Evolutionary conservation across 2,329 filamentous ascomycete genomes (phyloP), one percentile per base, ranked within the genome.

Genomic region (Leptodontidium sp.): DNA sequence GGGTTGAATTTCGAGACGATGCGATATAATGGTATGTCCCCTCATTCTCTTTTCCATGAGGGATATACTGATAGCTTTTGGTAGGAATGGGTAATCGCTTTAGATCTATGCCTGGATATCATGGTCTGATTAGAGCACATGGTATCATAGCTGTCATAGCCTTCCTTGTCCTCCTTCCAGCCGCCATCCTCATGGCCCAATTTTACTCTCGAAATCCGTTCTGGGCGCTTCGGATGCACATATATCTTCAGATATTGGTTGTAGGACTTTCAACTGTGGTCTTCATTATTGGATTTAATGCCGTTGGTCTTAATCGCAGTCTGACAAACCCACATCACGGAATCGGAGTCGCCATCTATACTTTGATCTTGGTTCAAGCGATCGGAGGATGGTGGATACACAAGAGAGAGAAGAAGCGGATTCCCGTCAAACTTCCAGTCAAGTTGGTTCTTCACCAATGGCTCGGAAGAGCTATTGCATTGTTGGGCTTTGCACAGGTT

Each of bases 401-500:
- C 61, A 65, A 65, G 43, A 69, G 72, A 43, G 72, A 74, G 59
- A 75, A 74, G 65, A 82, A 81, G 66, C 81, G 84, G 67, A 84
- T 88, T 63, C 81, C 66, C 32, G 66, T 82, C 40, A 84, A 82
- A 62, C 38, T 73, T 21, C 72, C 76, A 1, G 40, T 79, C 12
- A 77, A 73, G 52, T 49, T 73, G 43, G 72, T 77, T 11, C 80
- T 98, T 52, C 96, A 99, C 81, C 92, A 94, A 78, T 98, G 96
- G 93, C 82, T 92, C 21, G 96, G 96, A 21, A 86, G 94, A 67
- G 82, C 87, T 0, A 88, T 95, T 75, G 91, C 92, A 2, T 81
- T 98, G 21, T 84, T 99, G 4, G 96, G 93, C 0, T 90, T 98
- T 72, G 87, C 90, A 3, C 96, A 99, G 78, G 88, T 99, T 12